Percentiles rank a stretch among this genome's conserved stretches.
These are phyloP conservation scores for Leccinum variabile DNA, from an alignment of 1,284 basidiomycete genomes.

Conservation along the genomic window DNA sequence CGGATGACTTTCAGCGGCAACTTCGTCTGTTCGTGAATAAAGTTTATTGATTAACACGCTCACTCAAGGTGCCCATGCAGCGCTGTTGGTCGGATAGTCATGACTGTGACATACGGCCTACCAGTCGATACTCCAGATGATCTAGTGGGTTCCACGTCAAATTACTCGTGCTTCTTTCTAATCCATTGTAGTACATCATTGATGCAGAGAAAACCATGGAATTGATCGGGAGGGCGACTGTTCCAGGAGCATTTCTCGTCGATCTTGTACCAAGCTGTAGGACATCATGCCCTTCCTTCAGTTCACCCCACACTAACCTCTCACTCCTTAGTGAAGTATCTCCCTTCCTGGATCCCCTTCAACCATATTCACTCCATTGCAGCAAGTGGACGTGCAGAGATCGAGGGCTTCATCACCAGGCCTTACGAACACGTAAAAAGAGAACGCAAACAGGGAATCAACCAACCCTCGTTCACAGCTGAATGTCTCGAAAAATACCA, in stretches of 20 bases:
- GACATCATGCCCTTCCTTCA: conserved; percentile 8
- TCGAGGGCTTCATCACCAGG: conserved; percentile 12
- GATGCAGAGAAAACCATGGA: conserved; percentile 28
- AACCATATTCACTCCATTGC: conserved; percentile 18
- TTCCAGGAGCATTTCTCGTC: conserved; percentile 29
- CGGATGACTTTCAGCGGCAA: conserved; percentile 27
- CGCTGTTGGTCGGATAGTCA: conserved; percentile 25
- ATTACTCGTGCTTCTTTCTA: neutral
- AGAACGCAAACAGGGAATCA: conserved; percentile 11
- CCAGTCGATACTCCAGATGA: conserved; percentile 20
- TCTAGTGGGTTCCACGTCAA: conserved; percentile 9
- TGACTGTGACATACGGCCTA: conserved; percentile 32
- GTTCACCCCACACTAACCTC: neutral
- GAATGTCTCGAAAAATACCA: conserved; percentile 22
- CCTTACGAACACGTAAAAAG: conserved; percentile 26
- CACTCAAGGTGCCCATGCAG: conserved; percentile 13
- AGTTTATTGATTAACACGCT: neutral
- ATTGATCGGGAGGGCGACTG: conserved; percentile 18
- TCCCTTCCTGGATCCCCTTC: conserved; percentile 26
- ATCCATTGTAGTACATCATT: conserved; percentile 23
- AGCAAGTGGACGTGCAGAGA: conserved; percentile 16
- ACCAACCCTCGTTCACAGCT: conserved; percentile 19
- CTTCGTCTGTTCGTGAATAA: conserved; percentile 27
- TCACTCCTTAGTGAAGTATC: conserved; percentile 30
- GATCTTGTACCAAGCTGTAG: conserved; percentile 27